Conservation (phyloP, 192 early-diverging fungal genomes). For the Glomus cerebriforme region DNA sequence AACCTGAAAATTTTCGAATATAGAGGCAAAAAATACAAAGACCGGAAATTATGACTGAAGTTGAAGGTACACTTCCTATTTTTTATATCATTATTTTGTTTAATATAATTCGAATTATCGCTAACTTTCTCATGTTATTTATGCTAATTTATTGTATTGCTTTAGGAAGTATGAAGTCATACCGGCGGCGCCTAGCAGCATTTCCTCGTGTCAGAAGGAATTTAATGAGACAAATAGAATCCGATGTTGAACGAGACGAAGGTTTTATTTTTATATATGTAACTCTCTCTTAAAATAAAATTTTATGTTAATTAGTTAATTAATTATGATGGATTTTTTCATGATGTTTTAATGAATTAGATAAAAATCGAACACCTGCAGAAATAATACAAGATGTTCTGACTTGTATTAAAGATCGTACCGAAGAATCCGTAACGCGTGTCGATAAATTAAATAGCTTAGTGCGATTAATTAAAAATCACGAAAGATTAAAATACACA, state of each 20-base stretch:
- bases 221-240: constrained; percentile 28
- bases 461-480: constrained; percentile 32
- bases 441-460: constrained; percentile 29
- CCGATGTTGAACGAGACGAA: constrained; percentile 30
- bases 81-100: not conserved
- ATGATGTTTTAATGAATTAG: not conserved
- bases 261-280: constrained; percentile 9
- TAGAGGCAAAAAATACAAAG: not conserved
- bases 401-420: constrained; percentile 20
- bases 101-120: not conserved
- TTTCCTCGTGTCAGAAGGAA: constrained; percentile 20
- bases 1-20: not conserved
- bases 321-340: too few species aligned
- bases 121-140: not conserved
- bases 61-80: not conserved
- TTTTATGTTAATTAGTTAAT: not conserved
- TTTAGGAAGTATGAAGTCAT: not conserved
- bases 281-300: not conserved
- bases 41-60: constrained; percentile 15
- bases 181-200: not conserved
- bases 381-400: constrained; percentile 34
- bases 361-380: constrained; percentile 24
- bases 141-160: not conserved
- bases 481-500: constrained; percentile 32
- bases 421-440: constrained; percentile 5